Evolutionary conservation across 768 basidiomycete genomes (phyloP).

Genomic region (Psilocybe tampanensis): DNA sequence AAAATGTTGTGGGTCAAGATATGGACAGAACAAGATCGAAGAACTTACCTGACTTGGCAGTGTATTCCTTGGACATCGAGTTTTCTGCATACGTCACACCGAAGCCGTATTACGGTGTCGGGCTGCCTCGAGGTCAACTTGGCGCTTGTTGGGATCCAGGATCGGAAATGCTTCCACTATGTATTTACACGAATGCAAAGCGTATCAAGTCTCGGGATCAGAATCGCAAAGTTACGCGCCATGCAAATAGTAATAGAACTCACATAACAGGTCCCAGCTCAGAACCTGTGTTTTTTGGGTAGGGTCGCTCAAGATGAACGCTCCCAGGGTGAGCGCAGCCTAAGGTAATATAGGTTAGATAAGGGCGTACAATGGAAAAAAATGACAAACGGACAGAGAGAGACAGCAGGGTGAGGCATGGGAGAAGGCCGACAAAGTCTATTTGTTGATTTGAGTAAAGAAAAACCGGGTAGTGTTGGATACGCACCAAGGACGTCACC

Average conservation of each 20-base stretch:
- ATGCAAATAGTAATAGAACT: background rate
- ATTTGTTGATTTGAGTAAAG: too few species aligned
- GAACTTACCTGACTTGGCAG: too few species aligned
- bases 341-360: background rate
- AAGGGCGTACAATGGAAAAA: background rate
- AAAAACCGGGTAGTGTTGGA: background rate
- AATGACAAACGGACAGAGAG: constrained; percentile 21
- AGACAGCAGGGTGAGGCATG: constrained; percentile 25
- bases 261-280: constrained; percentile 21
- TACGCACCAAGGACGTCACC: constrained; percentile 19
- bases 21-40: too few species aligned
- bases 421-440: constrained; percentile 26
- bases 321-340: constrained; percentile 23
- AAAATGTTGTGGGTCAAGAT: too few species aligned
- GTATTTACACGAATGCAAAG: too few species aligned
- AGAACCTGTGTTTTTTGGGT: constrained; percentile 17
- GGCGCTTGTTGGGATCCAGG: too few species aligned
- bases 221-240: background rate
- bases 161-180: too few species aligned
- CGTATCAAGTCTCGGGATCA: too few species aligned
- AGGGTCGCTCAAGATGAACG: constrained; percentile 24
- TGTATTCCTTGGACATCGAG: too few species aligned
- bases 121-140: too few species aligned
- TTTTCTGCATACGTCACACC: too few species aligned
- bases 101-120: too few species aligned